Evolutionary conservation across 2,329 filamentous ascomycete species (phyloP), one percentile per base, ranked within the genome.

Genomic region (Emergomyces orientalis): DNA sequence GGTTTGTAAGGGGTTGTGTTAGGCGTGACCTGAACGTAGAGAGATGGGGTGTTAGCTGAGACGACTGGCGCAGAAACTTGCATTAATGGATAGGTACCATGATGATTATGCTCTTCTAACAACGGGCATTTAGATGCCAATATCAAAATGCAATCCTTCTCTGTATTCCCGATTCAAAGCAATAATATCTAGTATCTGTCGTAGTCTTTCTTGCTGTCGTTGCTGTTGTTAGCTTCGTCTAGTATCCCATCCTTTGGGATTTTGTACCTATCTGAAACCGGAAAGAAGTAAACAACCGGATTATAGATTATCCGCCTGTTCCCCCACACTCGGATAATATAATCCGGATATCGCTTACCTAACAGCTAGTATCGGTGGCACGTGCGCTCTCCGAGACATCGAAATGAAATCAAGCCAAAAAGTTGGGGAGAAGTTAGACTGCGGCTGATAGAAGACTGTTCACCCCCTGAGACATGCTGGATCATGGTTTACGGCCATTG

Each of bases 1-100:
- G 87, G 86, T 74, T 89, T 89, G 75, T 88, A 90, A 63, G 83
- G 78, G 59, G 79, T 72, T 78, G 80, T 73, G 79, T 82, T 73
- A 79, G 81, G 85, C 83, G 71, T 69, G 61, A 73, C 72, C 73
- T 75, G 65, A 11, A 65, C 68, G 13, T n/a, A 62, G 17, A 37
- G 14, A 32, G 27, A 59, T 32, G 25, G 9, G 3, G 22, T 5
- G 13, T 54, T 54, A 32, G 32, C 9, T n/a, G 34, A 37, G 55
- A 27, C 11, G 22, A 27, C 14, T 19, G 11, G 22, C 14, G 9
- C 6, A 4, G 7, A 22, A 41, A 9, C 8, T 41, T 8, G 51
- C 11, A 8, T 41, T 3, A 43, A 43, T 25, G 3, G 17, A 14
- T 45, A n/a, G 39, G 25, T 59, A 59, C 56, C 56, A 59, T 59